phyloP scores from a whole-genome alignment of 768 basidiomycete genomes.

The Tylopilus sp. region DNA sequence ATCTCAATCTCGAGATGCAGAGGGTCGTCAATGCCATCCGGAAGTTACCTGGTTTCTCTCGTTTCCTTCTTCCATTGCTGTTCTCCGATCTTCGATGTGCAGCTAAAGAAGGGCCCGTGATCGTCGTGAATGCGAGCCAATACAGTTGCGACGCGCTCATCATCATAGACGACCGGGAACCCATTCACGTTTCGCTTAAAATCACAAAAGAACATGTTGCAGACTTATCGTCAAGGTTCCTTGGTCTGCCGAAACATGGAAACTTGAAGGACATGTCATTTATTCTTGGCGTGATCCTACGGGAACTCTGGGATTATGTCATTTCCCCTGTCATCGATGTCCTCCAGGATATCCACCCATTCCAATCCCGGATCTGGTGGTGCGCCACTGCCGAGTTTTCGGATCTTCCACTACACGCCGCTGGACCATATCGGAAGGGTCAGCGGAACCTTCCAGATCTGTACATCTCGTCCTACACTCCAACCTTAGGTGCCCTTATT shows the following conservation, averaged over 20 bases:
- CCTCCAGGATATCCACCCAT: background rate
- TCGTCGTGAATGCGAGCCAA: too few species aligned
- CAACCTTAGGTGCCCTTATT: background rate
- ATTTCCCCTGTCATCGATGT: background rate
- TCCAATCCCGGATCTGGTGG: too few species aligned
- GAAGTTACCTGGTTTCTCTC: too few species aligned
- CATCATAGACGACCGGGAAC: background rate
- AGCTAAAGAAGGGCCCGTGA: background rate
- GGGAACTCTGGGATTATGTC: background rate
- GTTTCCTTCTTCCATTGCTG: background rate
- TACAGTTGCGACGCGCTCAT: too few species aligned
- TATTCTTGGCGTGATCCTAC: too few species aligned
- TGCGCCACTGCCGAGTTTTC: too few species aligned
- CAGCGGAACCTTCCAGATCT: background rate
- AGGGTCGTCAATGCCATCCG: too few species aligned
- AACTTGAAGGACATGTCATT: too few species aligned
- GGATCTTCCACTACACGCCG: too few species aligned
- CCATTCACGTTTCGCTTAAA: background rate
- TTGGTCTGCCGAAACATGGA: background rate
- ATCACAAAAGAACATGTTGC: background rate
- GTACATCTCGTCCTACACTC: background rate
- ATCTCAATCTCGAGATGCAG: background rate
- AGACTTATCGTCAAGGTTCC: background rate
- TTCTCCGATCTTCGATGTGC: background rate
- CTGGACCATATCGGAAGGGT: background rate